Percentiles rank a stretch among this genome's conserved stretches.
phyloP scores from a whole-genome alignment of 148 eudicot species.

The Silene uniflora region DNA sequence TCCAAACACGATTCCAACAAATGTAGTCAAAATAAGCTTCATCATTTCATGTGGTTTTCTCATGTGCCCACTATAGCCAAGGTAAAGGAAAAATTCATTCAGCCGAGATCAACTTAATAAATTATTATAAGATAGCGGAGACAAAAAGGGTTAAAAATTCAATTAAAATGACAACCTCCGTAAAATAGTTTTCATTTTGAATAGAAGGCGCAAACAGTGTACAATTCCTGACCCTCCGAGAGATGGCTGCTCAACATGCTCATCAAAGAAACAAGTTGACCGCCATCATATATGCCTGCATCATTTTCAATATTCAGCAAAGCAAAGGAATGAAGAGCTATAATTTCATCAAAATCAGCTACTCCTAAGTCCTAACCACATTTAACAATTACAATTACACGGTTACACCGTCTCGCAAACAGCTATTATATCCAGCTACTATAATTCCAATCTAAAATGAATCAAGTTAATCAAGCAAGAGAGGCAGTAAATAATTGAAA shows the following conservation, averaged over 20 bases:
- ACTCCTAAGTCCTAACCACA: neutral
- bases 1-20: constrained; percentile 62
- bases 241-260: constrained; percentile 13
- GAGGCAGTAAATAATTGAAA: neutral
- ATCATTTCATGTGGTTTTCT: constrained; percentile 50
- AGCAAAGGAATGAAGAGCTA: neutral
- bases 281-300: neutral
- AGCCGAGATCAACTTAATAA: neutral
- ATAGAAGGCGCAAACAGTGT: neutral
- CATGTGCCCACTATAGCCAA: constrained; percentile 27
- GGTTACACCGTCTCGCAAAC: neutral
- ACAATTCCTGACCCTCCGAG: neutral
- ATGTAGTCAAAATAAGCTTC: constrained; percentile 59
- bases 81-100: neutral
- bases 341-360: neutral
- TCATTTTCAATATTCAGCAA: neutral
- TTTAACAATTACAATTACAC: neutral
- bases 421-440: neutral
- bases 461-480: neutral
- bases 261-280: constrained; percentile 10
- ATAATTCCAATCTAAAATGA: neutral
- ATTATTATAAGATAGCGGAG: neutral
- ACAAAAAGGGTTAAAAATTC: neutral
- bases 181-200: constrained; percentile 20
- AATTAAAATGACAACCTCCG: constrained; percentile 28